phyloP scores from a whole-genome alignment of 352 stramenopile genomes.

The Phytophthora cactorum region DNA sequence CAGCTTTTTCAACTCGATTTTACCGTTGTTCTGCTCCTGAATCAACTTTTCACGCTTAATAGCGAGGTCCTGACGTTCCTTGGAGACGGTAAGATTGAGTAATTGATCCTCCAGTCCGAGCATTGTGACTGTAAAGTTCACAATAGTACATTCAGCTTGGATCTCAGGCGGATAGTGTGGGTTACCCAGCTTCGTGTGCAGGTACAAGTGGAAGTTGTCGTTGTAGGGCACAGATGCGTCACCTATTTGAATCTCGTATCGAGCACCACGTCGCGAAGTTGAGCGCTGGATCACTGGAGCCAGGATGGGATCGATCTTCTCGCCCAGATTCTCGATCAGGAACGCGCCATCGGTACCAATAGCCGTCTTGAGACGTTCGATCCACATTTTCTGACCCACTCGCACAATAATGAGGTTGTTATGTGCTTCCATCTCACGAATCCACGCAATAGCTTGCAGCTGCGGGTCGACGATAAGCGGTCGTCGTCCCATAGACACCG shows the following conservation, averaged over 20 bases:
- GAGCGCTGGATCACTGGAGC: constrained; percentile 94
- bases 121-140: constrained; percentile 96
- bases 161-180: constrained; percentile 96
- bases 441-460: constrained; percentile 94
- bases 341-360: constrained; percentile 94
- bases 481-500: constrained; percentile 87
- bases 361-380: constrained; percentile 93
- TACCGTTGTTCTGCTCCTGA: constrained; percentile 95
- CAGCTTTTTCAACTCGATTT: constrained; percentile 96
- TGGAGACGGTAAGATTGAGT: constrained; percentile 92
- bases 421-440: constrained; percentile 91
- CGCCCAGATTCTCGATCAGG: constrained; percentile 95
- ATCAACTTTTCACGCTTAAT: constrained; percentile 92
- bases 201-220: constrained; percentile 93
- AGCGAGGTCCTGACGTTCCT: constrained; percentile 88
- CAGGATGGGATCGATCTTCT: constrained; percentile 95
- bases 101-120: constrained; percentile 94
- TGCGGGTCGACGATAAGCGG: constrained; percentile 95
- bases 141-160: constrained; percentile 94
- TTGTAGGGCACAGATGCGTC: constrained; percentile 95
- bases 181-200: constrained; percentile 96
- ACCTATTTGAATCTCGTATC: constrained; percentile 95
- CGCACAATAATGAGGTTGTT: constrained; percentile 95
- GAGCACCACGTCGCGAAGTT: constrained; percentile 92
- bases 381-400: constrained; percentile 94